Base-by-base conservation (phyloP, 345 rosid genomes). In the Hibiscus mutabilis region DNA sequence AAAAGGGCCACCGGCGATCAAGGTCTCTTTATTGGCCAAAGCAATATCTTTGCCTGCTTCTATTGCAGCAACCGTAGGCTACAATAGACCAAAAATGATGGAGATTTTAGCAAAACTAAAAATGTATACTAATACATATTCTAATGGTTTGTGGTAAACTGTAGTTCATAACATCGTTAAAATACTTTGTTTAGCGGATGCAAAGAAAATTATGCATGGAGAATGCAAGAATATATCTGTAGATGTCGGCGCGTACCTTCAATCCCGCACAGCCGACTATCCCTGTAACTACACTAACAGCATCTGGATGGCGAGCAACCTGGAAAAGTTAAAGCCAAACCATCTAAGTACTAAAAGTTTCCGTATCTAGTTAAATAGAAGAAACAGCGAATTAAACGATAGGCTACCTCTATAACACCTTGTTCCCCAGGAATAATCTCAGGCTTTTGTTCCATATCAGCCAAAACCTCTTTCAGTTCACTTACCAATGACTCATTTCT, bases 191-290 rank as follows among this genome's bases (percentile, higher is more conserved):
- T 61, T 71, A 27, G 22, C 37, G 62, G 62, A 57, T 8, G 7
- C 65, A 58, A 70, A 57, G 5, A n/a, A 58, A 42, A 40, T 15
- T 3, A 40, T 25, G 21, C n/a, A 24, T 8, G 40, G 35, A 25
- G 18, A 60, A 49, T 51, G 24, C 22, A 13, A 24, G 62, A 49
- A 31, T 72, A 49, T 11, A 49, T 47, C 22, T 27, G 15, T 58
- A 66, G 1, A 27, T 1, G 55, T 49, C 6, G 0, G 55, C 5
- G 19, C 55, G 40, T 82, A 87, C 97, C 91, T 88, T 89, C 22
- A 92, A 85, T 76, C 97, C 97, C 4, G 99, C 99, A 79, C 99
- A 95, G 58, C 99, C 99, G 13, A 92, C 99, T 64, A 95, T 92
- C 70, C 98, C 98, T 1, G 98, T 92, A 74, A 95, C 96, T 47